These are phyloP conservation scores for Phialemoniopsis sp. DNA, from an alignment of 2,329 filamentous ascomycete genomes.

Conservation along the genomic window DNA sequence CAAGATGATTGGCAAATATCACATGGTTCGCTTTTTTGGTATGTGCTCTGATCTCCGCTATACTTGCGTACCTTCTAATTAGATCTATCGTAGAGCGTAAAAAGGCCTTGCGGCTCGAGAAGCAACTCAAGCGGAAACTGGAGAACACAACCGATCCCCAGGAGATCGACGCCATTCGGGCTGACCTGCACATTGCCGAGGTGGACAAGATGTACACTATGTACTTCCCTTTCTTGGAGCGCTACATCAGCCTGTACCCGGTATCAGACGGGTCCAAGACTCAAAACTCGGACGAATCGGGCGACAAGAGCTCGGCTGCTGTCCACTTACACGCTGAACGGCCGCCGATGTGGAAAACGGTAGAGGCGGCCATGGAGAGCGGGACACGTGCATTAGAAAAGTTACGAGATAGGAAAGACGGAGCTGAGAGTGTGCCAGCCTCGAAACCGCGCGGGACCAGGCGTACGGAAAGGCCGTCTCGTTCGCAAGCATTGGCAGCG, in stretches of 20 bases:
- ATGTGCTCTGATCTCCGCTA: constrained; percentile 19
- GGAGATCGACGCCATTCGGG: constrained; percentile 46
- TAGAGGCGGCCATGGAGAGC: constrained; percentile 61
- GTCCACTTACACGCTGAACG: constrained; percentile 38
- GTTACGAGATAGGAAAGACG: constrained; percentile 46
- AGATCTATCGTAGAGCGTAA: constrained; percentile 53
- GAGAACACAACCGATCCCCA: constrained; percentile 43
- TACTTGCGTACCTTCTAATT: background rate
- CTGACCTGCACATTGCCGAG: constrained; percentile 62
- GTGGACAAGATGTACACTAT: constrained; percentile 74
- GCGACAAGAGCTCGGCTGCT: constrained; percentile 33
- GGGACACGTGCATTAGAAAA: constrained; percentile 46
- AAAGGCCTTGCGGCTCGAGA: constrained; percentile 65
- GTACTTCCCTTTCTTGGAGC: constrained; percentile 66
- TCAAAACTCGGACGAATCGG: constrained; percentile 24
- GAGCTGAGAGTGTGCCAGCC: no score
- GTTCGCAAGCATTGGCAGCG: no score
- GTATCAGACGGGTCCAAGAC: constrained; percentile 21
- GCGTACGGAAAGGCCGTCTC: no score
- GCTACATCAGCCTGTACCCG: constrained; percentile 64
- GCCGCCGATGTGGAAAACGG: constrained; percentile 61
- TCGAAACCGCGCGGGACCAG: no score
- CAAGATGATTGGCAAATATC: constrained; percentile 73
- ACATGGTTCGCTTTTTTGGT: constrained; percentile 85
- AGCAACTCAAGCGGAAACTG: constrained; percentile 58